Percentiles rank a stretch among this genome's conserved stretches.
Conservation (phyloP, 176 grass and related monocot species). For the Musa beccarii region DNA sequence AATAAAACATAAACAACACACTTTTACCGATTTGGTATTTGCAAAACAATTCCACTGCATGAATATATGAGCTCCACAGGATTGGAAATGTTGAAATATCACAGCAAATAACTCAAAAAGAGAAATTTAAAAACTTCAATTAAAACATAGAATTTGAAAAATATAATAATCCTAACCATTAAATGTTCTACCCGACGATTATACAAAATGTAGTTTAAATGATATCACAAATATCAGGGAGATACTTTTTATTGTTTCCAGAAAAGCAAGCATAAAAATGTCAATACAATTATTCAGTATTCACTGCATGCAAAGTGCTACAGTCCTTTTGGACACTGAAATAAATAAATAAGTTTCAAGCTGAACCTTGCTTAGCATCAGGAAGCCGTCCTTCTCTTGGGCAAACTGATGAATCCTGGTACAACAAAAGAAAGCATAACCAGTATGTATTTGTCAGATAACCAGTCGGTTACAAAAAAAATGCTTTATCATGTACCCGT, state of each 20-base stretch:
- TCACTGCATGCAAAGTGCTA: slow-evolving; percentile 1
- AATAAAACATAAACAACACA: not conserved
- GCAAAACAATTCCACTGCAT: too few species aligned
- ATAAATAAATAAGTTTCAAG: slow-evolving; percentile 1
- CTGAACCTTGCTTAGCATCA: slow-evolving; percentile 86
- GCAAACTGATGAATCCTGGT: slow-evolving; percentile 85
- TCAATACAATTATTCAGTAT: not conserved
- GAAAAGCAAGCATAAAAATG: not conserved
- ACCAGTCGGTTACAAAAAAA: slow-evolving; percentile 7
- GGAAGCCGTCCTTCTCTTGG: slow-evolving; percentile 78
- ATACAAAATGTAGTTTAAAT: too few species aligned
- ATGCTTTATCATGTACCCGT: slow-evolving; percentile 40
- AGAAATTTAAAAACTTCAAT: too few species aligned
- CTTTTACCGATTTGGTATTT: too few species aligned
- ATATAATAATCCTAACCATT: too few species aligned
- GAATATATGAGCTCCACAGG: too few species aligned
- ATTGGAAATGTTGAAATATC: too few species aligned
- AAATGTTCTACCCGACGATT: too few species aligned
- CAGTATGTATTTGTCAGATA: slow-evolving; percentile 8
- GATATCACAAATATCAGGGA: not conserved
- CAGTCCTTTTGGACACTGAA: not conserved
- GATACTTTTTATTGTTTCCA: not conserved
- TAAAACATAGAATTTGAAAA: too few species aligned
- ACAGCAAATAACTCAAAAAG: too few species aligned
- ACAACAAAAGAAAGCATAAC: slow-evolving; percentile 17